Conservation (phyloP, 73 alveolate genomes). For the Symbiodinium pilosum region DNA sequence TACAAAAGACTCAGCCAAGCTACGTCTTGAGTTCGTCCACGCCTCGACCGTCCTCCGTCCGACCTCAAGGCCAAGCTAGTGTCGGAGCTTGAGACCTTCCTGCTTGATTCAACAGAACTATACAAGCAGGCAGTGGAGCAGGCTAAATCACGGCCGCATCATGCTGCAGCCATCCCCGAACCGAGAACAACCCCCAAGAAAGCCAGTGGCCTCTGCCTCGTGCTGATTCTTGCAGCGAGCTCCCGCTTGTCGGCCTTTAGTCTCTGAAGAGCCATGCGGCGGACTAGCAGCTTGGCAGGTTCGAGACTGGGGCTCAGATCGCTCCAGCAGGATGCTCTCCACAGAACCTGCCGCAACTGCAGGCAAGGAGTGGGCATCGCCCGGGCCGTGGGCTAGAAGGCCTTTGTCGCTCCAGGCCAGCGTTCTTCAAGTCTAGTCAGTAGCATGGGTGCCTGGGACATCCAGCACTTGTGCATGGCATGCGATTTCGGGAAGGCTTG, state of each 20-base stretch:
- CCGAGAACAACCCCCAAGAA: too few species aligned
- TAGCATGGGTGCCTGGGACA: not conserved
- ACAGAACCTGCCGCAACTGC: not conserved
- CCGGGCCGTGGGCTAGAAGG: too few species aligned
- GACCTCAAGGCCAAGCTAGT: not conserved
- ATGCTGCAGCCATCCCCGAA: not conserved
- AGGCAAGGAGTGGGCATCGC: too few species aligned
- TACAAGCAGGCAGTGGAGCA: too few species aligned
- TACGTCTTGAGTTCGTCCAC: not conserved
- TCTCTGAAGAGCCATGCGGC: not conserved
- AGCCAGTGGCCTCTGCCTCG: not conserved
- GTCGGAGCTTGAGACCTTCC: too few species aligned
- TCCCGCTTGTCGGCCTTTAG: not conserved
- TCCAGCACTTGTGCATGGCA: too few species aligned
- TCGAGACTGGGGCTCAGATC: not conserved
- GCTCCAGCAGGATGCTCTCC: not conserved
- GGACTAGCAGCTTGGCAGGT: not conserved
- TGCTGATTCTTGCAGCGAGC: constrained; percentile 11
- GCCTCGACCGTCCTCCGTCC: not conserved
- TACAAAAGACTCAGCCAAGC: not conserved
- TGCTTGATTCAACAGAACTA: too few species aligned
- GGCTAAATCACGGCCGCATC: not conserved
- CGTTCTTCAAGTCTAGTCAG: not conserved
- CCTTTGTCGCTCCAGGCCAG: constrained; percentile 11
- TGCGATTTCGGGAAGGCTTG: too few species aligned